phyloP scores from a whole-genome alignment of 2,329 filamentous ascomycete genomes.

The Fusarium haematococcum region DNA sequence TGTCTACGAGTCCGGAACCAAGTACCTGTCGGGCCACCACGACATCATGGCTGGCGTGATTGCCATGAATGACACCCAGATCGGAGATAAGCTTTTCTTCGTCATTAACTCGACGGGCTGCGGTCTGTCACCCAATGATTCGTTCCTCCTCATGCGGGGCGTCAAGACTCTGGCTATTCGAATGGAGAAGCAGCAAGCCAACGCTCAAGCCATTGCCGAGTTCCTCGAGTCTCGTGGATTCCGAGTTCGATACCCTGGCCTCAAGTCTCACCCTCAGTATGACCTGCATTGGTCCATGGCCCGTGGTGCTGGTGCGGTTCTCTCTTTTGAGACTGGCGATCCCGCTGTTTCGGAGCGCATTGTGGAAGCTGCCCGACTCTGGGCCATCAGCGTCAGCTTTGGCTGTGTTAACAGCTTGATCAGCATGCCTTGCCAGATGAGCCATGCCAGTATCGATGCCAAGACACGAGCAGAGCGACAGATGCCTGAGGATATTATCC shows the following conservation, averaged over 20 bases:
- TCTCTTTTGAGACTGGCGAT: conserved; percentile 96
- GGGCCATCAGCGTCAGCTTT: conserved; percentile 97
- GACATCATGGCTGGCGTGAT: conserved; percentile 99
- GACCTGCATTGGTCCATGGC: conserved; percentile 96
- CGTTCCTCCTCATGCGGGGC: conserved; percentile 93
- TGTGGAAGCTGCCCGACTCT: conserved; percentile 90
- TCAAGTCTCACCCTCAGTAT: conserved; percentile 96
- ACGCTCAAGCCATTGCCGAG: conserved; percentile 89
- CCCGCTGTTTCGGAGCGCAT: conserved; percentile 87
- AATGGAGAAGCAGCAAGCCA: conserved; percentile 98
- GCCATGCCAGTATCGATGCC: conserved; percentile 96
- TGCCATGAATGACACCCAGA: conserved; percentile 82
- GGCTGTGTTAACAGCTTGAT: conserved; percentile 98
- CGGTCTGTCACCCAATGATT: conserved; percentile 93
- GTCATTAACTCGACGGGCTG: conserved; percentile 97
- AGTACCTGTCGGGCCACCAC: conserved; percentile 97
- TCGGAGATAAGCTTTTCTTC: conserved; percentile 94
- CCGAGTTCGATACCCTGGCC: conserved; percentile 92
- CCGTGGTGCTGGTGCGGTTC: conserved; percentile 90
- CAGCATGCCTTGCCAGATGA: conserved; percentile 99
- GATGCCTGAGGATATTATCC: conserved; percentile 96
- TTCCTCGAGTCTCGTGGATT: conserved; percentile 94
- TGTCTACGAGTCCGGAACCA: conserved; percentile 97
- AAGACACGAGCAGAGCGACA: conserved; percentile 90
- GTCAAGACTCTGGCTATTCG: conserved; percentile 97